Percentiles rank a stretch among this genome's conserved stretches.
phyloP scores from a whole-genome alignment of 1,139 yeast genomes.

The Protomyces macrosporus region DNA sequence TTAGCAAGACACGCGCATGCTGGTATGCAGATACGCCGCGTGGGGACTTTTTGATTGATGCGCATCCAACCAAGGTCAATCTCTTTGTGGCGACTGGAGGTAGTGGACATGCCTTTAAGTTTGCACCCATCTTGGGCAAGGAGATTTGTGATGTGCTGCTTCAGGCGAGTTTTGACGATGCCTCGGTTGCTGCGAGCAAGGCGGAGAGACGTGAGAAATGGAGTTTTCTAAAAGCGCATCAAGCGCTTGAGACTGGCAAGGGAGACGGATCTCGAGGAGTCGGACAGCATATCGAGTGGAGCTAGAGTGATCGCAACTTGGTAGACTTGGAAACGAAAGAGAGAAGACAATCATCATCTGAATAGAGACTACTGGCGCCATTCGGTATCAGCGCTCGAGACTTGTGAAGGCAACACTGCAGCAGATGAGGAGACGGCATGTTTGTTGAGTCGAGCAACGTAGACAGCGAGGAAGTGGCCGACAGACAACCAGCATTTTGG shows the following conservation, averaged over 20 bases:
- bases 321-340: too few relatives aligned
- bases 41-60: slow-evolving; percentile 44
- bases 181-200: background rate
- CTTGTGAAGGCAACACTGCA: too few relatives aligned
- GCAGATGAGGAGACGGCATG: too few relatives aligned
- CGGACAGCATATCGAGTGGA: slow-evolving; percentile 8
- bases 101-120: slow-evolving; percentile 40
- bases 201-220: slow-evolving; percentile 1
- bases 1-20: slow-evolving; percentile 37
- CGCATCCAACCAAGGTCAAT: slow-evolving; percentile 41
- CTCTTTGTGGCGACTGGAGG: slow-evolving; percentile 48
- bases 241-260: background rate
- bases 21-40: slow-evolving; percentile 48
- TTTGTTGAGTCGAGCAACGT: too few relatives aligned
- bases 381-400: too few relatives aligned
- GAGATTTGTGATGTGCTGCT: slow-evolving; percentile 8
- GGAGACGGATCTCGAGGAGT: slow-evolving; percentile 21
- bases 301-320: too few relatives aligned
- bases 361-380: too few relatives aligned
- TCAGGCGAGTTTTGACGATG: background rate
- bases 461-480: too few relatives aligned
- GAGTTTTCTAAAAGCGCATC: background rate
- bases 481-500: too few relatives aligned
- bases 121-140: slow-evolving; percentile 23
- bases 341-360: too few relatives aligned